Conservation (phyloP, 805 yeast species). For the Metschnikowia baotianmanensis region DNA sequence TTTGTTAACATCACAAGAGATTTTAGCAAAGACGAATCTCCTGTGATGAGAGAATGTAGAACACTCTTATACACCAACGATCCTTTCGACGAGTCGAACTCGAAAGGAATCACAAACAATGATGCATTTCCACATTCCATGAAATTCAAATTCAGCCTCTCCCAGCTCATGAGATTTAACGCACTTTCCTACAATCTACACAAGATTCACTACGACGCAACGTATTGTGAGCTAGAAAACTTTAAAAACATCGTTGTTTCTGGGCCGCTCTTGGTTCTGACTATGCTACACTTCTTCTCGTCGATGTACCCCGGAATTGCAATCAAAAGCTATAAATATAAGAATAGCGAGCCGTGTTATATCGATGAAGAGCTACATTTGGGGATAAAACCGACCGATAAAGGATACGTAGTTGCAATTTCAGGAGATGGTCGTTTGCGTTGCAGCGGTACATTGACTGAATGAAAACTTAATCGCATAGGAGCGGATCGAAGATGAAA, state of each 20-base stretch:
- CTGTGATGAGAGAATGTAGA: constrained; percentile 50
- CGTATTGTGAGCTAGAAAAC: constrained; percentile 57
- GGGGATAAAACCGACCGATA: constrained; percentile 1
- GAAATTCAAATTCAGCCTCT: constrained; percentile 31
- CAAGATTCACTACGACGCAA: constrained; percentile 69
- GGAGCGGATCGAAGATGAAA: too few relatives aligned
- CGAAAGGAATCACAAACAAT: background rate
- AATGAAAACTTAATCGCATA: too few relatives aligned
- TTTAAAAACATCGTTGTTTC: constrained; percentile 66
- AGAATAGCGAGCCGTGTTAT: constrained; percentile 50
- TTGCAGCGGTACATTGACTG: constrained; percentile 11
- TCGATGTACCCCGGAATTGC: constrained; percentile 13
- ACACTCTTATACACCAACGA: constrained; percentile 60
- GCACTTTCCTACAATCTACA: constrained; percentile 83
- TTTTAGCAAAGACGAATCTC: constrained; percentile 31
- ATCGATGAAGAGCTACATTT: constrained; percentile 29
- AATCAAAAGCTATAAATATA: constrained; percentile 43
- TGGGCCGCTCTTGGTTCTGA: constrained; percentile 74
- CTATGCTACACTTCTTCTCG: constrained; percentile 51
- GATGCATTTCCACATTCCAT: background rate
- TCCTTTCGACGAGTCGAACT: constrained; percentile 13
- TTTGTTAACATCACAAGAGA: constrained; percentile 58
- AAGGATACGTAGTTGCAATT: constrained; percentile 2
- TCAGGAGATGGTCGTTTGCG: constrained; percentile 4
- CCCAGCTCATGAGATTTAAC: constrained; percentile 60